Percentiles rank a stretch among this genome's conserved stretches.
phyloP scores from a whole-genome alignment of 225 moss, liverwort and hornwort species.

The Rhytidiadelphus loreus region DNA sequence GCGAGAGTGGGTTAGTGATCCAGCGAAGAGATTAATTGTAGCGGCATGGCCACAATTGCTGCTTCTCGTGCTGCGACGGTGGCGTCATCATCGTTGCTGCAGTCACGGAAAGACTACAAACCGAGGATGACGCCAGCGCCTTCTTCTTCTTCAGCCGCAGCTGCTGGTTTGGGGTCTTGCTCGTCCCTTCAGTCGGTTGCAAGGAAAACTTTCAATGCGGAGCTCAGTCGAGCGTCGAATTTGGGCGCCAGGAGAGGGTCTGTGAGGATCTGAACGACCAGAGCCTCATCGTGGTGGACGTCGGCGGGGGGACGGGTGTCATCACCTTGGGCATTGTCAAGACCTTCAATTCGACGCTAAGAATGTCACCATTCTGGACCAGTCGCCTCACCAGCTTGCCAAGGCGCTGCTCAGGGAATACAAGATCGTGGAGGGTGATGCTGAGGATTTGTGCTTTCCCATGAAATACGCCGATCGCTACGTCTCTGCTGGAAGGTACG shows the following conservation, averaged over 20 bases:
- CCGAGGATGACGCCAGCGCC: not conserved
- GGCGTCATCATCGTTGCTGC: not conserved
- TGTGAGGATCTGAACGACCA: too few relatives aligned
- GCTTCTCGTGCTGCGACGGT: not conserved
- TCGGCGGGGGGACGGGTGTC: not conserved
- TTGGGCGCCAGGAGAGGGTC: not conserved
- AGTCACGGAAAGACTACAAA: not conserved
- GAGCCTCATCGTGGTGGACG: not conserved
- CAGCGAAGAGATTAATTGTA: not conserved
- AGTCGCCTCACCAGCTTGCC: conserved; percentile 38
- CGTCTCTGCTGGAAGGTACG: conserved; percentile 49
- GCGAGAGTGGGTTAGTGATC: not conserved
- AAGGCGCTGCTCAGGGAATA: conserved; percentile 35
- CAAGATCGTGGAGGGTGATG: conserved; percentile 56
- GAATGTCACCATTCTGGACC: conserved; percentile 62
- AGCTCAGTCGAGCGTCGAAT: not conserved
- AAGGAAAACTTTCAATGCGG: not conserved
- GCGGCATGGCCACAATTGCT: not conserved
- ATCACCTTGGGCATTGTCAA: not conserved
- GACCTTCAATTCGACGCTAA: conserved; percentile 20
- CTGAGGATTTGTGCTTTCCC: conserved; percentile 45
- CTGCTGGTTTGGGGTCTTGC: not conserved
- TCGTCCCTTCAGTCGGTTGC: not conserved
- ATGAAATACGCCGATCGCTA: conserved; percentile 50
- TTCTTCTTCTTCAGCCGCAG: not conserved